Evolutionary conservation across 176 grass and related monocot genomes (phyloP), one percentile per base, ranked within the genome.

Genomic region (Raddia guianensis): DNA sequence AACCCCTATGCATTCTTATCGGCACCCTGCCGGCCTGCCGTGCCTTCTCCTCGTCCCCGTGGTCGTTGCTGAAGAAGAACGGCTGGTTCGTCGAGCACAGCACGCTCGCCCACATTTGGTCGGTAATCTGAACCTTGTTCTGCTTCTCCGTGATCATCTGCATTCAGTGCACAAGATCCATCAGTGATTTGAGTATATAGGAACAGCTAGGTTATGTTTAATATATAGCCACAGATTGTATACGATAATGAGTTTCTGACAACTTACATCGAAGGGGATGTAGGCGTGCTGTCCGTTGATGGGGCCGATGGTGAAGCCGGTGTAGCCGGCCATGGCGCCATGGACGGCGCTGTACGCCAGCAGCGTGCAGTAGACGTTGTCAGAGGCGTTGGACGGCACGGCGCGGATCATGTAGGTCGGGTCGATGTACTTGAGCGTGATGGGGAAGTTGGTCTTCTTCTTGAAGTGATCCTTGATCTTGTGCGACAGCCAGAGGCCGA

Each of bases 401-500:
- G 94, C 94, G 16, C 91, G 86, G 70, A 97, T 97, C 94, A 94
- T 97, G 86, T 93, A 97, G 3, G 91, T 94, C 66, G 94, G 94
- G 86, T 97, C 94, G 70, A 97, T 93, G 78, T 97, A 97, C 70
- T 93, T 97, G 12, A 93, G 84, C 12, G 88, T 97, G 74, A 91
- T 77, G 43, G 82, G 76, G 58, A 91, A 89, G 42, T 57, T 74
- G 12, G 72, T 37, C 56, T 68, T 93, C 61, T 14, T 91, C 80
- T 70, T 69, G 84, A 97, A 97, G 62, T 97, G 89, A 46, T 73
- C 94, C 91, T 97, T 97, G 68, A 97, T 97, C 75, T 90, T 94
- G 7, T 90, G 80, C 1, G 90, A 97, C 0, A 97, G 68, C 95
- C 95, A 97, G 14, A 97, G 87, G 3, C 95, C 92, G 46, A 97